Evolutionary conservation across 1,139 yeast genomes (phyloP), one percentile per base, ranked within the genome.

Genomic region (Candida sp.): DNA sequence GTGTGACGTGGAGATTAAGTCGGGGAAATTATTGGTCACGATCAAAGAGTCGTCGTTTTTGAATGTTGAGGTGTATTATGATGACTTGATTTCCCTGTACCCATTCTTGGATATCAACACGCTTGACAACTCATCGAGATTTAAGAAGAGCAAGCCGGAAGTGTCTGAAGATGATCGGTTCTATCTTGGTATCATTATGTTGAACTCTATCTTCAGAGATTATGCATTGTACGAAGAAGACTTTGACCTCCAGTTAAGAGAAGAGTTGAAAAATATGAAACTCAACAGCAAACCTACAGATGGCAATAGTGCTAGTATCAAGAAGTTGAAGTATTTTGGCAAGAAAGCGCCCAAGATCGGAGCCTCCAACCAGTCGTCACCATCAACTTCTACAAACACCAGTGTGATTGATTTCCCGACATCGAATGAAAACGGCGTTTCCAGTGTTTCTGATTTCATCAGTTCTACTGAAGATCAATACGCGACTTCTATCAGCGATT

Each of bases 1-100:
- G 98, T 93, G 98, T 69, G 88, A 88, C 30, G 96, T 90, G 1
- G 86, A 90, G 38, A 87, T 91, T 37, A 87, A 89, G 60, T 86
- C 96, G 1, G 98, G 99, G 2, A 86, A 86, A 61, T 71, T 94
- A 32, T 82, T 89, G 59, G 86, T 94, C 0, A 83, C 90, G 66
- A 49, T 88, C 73, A 65, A 77, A 75, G 68, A 86, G 77, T 56
- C 89, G 81, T 51, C 67, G n/a, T 70, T 71, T 56, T 68, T 70
- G 59, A 75, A 76, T 58, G 75, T 73, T 17, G 98, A 94, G 64
- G 81, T 91, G 2, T 94, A 93, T 65, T 87, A 90, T 30, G 96
- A 92, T 63, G 96, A 91, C 40, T 69, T 91, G 37, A 65, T 72
- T 9, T 65, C 67, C 11, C 73, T 76, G 37, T 82, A 81, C 59